Evolutionary conservation across 2,329 filamentous ascomycete species (phyloP).

Genomic region (Pseudopyricularia cyperi): DNA sequence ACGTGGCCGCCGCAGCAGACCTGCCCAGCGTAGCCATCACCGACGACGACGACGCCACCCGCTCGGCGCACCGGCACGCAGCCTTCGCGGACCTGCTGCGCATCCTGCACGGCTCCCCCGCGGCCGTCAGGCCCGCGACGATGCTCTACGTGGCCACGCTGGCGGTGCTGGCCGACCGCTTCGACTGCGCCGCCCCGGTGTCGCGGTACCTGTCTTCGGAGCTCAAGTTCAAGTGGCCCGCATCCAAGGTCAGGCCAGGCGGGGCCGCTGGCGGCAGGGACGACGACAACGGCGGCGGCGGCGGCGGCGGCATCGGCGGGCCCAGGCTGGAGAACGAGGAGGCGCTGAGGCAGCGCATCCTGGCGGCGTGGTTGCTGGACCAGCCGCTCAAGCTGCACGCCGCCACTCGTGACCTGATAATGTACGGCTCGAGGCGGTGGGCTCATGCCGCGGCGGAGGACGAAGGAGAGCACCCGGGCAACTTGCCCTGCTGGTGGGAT

Average conservation of each 20-base stretch:
- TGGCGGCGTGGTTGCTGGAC: constrained; percentile 53
- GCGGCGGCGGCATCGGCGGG: constrained; percentile 26
- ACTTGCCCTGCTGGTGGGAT: constrained; percentile 54
- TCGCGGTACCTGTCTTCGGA: constrained; percentile 36
- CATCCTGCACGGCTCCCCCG: constrained; percentile 45
- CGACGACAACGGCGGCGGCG: constrained; percentile 13
- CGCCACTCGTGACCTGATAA: constrained; percentile 52
- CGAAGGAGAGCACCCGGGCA: constrained; percentile 13
- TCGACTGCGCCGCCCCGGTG: constrained; percentile 48
- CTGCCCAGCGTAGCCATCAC: constrained; percentile 53
- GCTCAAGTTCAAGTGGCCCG: constrained; percentile 29
- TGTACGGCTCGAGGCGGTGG: constrained; percentile 52
- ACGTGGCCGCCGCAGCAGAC: constrained; percentile 25
- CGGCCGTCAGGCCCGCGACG: constrained; percentile 21
- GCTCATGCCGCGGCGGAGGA: constrained; percentile 14
- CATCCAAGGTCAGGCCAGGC: constrained; percentile 2
- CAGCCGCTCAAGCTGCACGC: constrained; percentile 45
- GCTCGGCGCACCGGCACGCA: constrained; percentile 42
- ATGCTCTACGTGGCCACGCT: constrained; percentile 54
- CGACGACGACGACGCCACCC: constrained; percentile 58
- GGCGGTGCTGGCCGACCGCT: constrained; percentile 60
- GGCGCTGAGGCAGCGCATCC: constrained; percentile 53
- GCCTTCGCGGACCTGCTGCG: constrained; percentile 56
- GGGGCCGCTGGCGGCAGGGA: constrained; percentile 5
- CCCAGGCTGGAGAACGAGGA: constrained; percentile 34